A percentile compares a stretch with the other conserved stretches of the same genome.
Evolutionary conservation across 192 early-diverging fungal genomes (phyloP).

Genomic region (Kickxella alabastrina): DNA sequence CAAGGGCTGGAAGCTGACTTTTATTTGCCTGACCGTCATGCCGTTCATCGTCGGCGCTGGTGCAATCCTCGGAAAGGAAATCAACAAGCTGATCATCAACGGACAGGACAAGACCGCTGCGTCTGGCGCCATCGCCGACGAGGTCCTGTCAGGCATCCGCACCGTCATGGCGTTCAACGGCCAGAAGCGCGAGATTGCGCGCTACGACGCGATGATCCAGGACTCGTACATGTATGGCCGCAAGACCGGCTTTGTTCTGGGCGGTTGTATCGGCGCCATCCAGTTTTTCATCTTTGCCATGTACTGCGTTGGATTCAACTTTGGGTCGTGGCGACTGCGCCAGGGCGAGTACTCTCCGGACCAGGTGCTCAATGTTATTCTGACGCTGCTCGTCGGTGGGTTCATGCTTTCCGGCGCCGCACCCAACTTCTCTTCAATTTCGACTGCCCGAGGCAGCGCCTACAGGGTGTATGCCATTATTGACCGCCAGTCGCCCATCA

Average conservation of each 20-base stretch:
- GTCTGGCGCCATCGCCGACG: constrained; percentile 79
- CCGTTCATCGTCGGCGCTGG: constrained; percentile 61
- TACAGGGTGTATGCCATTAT: constrained; percentile 73
- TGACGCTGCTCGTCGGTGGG: constrained; percentile 78
- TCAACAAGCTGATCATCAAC: constrained; percentile 34
- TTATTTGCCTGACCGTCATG: constrained; percentile 69
- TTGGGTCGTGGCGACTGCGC: constrained; percentile 60
- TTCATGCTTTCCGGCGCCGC: constrained; percentile 63
- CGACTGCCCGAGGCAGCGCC: constrained; percentile 71
- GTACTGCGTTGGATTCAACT: constrained; percentile 76
- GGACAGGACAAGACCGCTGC: constrained; percentile 67
- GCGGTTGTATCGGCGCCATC: constrained; percentile 64
- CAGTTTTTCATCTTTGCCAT: constrained; percentile 70
- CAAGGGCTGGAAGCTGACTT: constrained; percentile 73
- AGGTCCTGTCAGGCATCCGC: constrained; percentile 73
- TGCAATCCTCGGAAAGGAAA: constrained; percentile 51
- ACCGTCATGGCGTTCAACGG: constrained; percentile 86
- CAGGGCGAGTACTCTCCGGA: constrained; percentile 38
- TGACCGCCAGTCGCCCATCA: constrained; percentile 74
- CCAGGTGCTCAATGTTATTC: constrained; percentile 72
- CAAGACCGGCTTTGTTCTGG: constrained; percentile 57
- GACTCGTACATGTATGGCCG: constrained; percentile 61
- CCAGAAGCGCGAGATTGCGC: constrained; percentile 60
- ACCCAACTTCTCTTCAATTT: constrained; percentile 69
- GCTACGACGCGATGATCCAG: constrained; percentile 64